Conservation (phyloP, 192 early-diverging fungal species). For the Backusella sp. region DNA sequence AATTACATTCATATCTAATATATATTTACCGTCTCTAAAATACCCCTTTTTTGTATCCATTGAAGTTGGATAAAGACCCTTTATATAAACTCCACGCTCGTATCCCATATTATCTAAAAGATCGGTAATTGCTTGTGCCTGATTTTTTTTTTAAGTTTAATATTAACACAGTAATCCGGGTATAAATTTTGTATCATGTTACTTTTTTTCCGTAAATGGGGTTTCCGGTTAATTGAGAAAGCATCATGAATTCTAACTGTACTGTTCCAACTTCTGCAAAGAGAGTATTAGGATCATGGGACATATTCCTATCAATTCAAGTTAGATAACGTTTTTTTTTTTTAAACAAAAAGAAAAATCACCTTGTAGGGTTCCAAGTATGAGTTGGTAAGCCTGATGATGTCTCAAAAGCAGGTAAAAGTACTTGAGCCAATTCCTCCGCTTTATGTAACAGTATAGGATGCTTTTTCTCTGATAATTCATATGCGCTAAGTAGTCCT, state of each 20-base stretch:
- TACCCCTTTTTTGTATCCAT: conserved; percentile 33
- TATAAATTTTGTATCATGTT: background rate
- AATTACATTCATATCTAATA: background rate
- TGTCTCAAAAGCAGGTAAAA: conserved; percentile 74
- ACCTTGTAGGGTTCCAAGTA: conserved; percentile 47
- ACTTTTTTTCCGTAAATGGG: conserved; percentile 60
- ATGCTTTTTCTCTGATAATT: conserved; percentile 65
- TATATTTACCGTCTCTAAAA: conserved; percentile 30
- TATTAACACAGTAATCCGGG: background rate
- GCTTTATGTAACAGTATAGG: conserved; percentile 66
- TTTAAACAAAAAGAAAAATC: background rate
- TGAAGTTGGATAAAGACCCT: conserved; percentile 65
- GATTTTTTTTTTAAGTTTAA: background rate
- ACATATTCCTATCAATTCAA: background rate
- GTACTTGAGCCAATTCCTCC: conserved; percentile 56
- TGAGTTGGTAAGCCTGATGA: conserved; percentile 63
- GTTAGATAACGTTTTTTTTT: background rate
- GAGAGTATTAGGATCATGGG: background rate
- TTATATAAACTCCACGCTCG: conserved; percentile 35
- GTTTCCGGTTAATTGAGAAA: conserved; percentile 73
- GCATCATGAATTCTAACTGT: conserved; percentile 81
- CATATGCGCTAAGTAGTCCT: conserved; percentile 82
- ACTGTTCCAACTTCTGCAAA: conserved; percentile 39
- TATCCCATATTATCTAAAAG: conserved; percentile 28
- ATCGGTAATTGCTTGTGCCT: conserved; percentile 35